Evolutionary conservation across 495 filamentous ascomycete species (phyloP).

Genomic region (Tetracladium setigerum): DNA sequence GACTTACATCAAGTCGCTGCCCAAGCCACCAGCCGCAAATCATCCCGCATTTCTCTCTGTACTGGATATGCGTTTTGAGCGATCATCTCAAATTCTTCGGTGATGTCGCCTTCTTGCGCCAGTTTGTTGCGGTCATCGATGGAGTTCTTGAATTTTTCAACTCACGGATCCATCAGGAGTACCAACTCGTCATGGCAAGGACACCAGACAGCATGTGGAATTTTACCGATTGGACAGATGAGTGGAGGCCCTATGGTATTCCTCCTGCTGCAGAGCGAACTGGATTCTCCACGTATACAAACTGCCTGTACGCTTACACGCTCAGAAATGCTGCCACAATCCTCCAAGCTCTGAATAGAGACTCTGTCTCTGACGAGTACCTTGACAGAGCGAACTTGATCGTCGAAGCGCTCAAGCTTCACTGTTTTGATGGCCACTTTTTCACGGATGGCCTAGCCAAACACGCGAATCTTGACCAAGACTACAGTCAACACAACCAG

Average conservation of each 20-base stretch:
- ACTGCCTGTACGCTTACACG: slow-evolving; percentile 29
- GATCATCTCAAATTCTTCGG: slow-evolving; percentile 30
- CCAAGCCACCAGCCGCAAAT: slow-evolving; percentile 30
- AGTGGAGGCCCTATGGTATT: slow-evolving; percentile 26
- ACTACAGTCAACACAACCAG: slow-evolving; percentile 26
- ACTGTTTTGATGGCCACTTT: slow-evolving; percentile 25
- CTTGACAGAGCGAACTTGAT: slow-evolving; percentile 19
- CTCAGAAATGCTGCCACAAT: slow-evolving; percentile 22
- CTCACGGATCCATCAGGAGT: slow-evolving; percentile 14
- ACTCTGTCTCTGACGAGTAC: slow-evolving; percentile 25
- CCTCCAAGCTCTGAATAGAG: slow-evolving; percentile 22
- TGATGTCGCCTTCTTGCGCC: slow-evolving; percentile 21
- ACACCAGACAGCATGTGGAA: slow-evolving; percentile 23
- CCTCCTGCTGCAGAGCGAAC: slow-evolving; percentile 24
- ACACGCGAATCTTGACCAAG: slow-evolving; percentile 13
- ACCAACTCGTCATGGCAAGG: slow-evolving; percentile 18
- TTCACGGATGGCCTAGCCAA: slow-evolving; percentile 10
- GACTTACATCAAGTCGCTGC: slow-evolving; percentile 24
- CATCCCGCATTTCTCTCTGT: slow-evolving; percentile 30
- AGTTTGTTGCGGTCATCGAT: slow-evolving; percentile 26
- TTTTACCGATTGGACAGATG: slow-evolving; percentile 32
- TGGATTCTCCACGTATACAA: slow-evolving; percentile 30
- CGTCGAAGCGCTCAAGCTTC: slow-evolving; percentile 16
- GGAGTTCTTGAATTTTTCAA: slow-evolving; percentile 32
- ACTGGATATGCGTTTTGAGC: slow-evolving; percentile 29